A percentile compares a stretch with the other conserved stretches of the same genome.
Conservation (phyloP, 176 grass and related monocot genomes). For the Bolboschoenus planiculmis region DNA sequence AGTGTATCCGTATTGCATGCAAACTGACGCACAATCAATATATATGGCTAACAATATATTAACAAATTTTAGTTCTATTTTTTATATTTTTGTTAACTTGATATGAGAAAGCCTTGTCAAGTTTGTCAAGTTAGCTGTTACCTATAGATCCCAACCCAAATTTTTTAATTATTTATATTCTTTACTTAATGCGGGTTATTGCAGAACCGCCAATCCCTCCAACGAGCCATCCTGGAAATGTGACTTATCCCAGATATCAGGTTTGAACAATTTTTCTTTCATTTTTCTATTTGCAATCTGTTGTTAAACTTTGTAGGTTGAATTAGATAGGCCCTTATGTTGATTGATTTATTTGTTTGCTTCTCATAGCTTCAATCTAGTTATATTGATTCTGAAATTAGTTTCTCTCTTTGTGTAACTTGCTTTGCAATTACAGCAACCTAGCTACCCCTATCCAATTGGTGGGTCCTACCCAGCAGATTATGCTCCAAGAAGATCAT, state of each 20-base stretch:
- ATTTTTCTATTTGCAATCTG: neutral
- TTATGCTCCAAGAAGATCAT: conserved; percentile 21
- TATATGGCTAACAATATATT: neutral
- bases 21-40: neutral
- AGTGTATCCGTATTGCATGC: no score
- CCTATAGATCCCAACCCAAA: neutral
- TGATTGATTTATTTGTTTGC: neutral
- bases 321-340: neutral
- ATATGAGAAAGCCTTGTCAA: neutral
- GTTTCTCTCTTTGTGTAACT: neutral
- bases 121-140: neutral
- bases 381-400: conserved; percentile 14
- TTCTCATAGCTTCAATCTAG: neutral
- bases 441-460: neutral
- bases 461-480: neutral
- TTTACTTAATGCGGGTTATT: neutral
- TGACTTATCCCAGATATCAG: conserved; percentile 7
- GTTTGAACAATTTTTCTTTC: conserved; percentile 7
- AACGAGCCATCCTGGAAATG: conserved; percentile 13
- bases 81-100: neutral
- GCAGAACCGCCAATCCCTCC: conserved; percentile 18
- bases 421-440: neutral
- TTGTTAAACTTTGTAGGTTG: neutral
- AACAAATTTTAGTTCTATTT: neutral
- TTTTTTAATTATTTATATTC: neutral